phyloP scores from a whole-genome alignment of 2,329 filamentous ascomycete genomes.

The Trichoderma arundinaceum region DNA sequence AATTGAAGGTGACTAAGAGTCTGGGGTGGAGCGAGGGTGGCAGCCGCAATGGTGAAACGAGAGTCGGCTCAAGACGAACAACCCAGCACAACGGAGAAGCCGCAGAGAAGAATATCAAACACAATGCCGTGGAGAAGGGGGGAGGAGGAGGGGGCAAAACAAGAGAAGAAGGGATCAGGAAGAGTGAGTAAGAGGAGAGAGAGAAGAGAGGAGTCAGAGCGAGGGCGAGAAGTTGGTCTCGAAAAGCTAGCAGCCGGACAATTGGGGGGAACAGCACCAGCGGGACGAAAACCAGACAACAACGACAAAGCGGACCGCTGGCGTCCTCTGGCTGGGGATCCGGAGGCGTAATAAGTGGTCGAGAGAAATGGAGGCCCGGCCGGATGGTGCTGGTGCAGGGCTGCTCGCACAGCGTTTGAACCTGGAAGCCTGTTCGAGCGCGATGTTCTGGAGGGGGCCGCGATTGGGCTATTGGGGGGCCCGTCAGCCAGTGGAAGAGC shows the following conservation, averaged over 20 bases:
- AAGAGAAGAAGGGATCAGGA: constrained; percentile 26
- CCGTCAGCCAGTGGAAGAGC: constrained; percentile 27
- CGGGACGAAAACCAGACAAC: constrained; percentile 10
- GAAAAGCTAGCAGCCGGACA: background rate
- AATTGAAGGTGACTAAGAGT: constrained; percentile 25
- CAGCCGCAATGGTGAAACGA: constrained; percentile 30
- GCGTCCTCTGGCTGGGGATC: constrained; percentile 8
- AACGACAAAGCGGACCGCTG: constrained; percentile 17
- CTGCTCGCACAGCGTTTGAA: background rate
- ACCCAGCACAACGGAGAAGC: constrained; percentile 4
- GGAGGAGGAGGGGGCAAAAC: constrained; percentile 5
- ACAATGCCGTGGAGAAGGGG: background rate
- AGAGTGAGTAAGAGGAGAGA: background rate
- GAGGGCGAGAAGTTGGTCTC: background rate
- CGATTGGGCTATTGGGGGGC: constrained; percentile 12
- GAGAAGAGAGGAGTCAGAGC: background rate
- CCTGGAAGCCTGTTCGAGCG: constrained; percentile 6
- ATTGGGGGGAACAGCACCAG: too few species aligned
- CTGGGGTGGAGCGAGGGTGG: constrained; percentile 30
- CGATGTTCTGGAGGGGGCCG: background rate
- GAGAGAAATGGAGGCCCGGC: constrained; percentile 15
- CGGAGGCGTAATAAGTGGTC: constrained; percentile 29
- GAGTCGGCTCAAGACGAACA: constrained; percentile 21
- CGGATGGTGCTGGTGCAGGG: constrained; percentile 18
- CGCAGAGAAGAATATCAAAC: background rate